Evolutionary conservation across 1,284 basidiomycete genomes (phyloP).

Genomic region (Kwoniella shivajii): DNA sequence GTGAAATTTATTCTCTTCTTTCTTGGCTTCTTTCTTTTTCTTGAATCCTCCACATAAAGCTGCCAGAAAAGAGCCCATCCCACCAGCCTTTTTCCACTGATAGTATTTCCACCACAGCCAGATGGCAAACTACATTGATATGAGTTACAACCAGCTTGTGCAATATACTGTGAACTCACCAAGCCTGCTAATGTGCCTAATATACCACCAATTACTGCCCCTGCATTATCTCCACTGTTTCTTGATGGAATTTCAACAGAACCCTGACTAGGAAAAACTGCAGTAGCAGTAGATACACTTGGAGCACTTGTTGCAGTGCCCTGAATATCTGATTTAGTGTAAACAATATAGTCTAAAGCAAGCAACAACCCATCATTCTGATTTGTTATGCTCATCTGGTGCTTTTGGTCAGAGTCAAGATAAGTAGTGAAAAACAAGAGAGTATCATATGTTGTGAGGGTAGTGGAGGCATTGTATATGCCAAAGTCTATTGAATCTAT

Average conservation of each 20-base stretch:
- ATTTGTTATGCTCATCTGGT: conserved; percentile 26
- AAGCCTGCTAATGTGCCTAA: conserved; percentile 26
- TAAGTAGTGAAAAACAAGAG: conserved; percentile 31
- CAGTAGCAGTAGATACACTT: conserved; percentile 5
- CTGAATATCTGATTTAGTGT: conserved; percentile 16
- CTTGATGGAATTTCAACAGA: not conserved
- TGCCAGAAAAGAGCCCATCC: conserved; percentile 24
- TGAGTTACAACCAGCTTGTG: not conserved
- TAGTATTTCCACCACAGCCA: conserved; percentile 27
- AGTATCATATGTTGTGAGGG: conserved; percentile 27
- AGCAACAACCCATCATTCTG: conserved; percentile 26
- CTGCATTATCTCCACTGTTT: conserved; percentile 9
- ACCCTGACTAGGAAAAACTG: conserved; percentile 9
- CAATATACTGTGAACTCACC: conserved; percentile 14
- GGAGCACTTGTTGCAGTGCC: conserved; percentile 2
- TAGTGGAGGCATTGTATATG: conserved; percentile 30
- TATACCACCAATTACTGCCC: conserved; percentile 30
- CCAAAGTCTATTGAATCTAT: conserved; percentile 21
- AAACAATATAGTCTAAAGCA: conserved; percentile 37
- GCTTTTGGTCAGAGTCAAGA: conserved; percentile 6
- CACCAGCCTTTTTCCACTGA: conserved; percentile 30
- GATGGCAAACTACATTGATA: conserved; percentile 18
- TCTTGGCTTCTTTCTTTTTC: conserved; percentile 8
- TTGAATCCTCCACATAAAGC: conserved; percentile 24
- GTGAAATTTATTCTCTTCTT: conserved; percentile 26